Base-by-base conservation (phyloP, 192 early-diverging fungal genomes). In the Rhizoclosmatium sp. region DNA sequence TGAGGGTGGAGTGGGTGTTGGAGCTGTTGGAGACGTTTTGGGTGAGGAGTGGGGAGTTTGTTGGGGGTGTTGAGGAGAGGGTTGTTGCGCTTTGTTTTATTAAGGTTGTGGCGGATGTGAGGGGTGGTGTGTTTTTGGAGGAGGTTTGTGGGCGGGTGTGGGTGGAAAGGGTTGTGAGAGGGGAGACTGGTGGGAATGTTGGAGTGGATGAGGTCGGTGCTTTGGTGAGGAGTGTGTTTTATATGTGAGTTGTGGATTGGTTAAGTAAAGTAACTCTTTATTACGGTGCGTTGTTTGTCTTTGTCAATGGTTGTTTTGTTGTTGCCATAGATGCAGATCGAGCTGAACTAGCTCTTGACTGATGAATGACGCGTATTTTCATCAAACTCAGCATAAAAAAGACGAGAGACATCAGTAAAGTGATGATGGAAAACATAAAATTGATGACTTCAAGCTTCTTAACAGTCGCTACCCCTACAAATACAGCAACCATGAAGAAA, bases 171-270 rank as follows among this genome's bases (percentile, higher is more conserved):
- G 70, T 58, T 7, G 54, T 71, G 4, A 4, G 47, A 4, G 23
- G 4, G 4, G 70, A 71, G 41, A 71, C 49, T 14, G 70, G 49
- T 4, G 70, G 70, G 3, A 47, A 4, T 4, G 19, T 71, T 4
- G 41, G n/a, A 9, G 16, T 14, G 39, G 70, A 16, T 31, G 70
- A 71, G 54, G 40, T 71, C 3, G 54, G 54, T 4, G 70, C 70
- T n/a, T 19, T 71, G 21, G 70, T 42, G 4, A 0, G 70, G 12
- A 49, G 70, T 23, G 70, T 71, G 4, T 71, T 71, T 71, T 64
- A 64, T 21, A 64, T 40, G 21, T 73, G 39, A 62, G 12, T 65
- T 31, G 31, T 31, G 31, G 31, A 31, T 31, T 31, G 31, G 31
- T 31, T 31, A 31, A 31, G 31, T 31, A 31, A 31, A 31, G 31